Conservation (phyloP, 495 filamentous ascomycete genomes). For the Baudoinia panamericana region DNA sequence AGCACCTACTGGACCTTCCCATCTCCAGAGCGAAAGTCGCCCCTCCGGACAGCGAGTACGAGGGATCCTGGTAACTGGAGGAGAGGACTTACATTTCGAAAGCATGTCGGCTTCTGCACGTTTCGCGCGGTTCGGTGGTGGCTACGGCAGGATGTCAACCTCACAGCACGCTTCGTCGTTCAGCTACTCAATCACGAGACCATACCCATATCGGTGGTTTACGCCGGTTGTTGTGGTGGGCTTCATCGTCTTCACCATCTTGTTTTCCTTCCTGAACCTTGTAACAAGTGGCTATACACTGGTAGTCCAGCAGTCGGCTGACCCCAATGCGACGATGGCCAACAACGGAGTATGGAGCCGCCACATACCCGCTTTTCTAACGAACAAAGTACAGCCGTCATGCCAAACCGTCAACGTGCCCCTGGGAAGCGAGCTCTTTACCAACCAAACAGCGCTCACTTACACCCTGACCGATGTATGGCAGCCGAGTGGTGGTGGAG, state of each 20-base stretch:
- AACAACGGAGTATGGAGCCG: constrained; percentile 17
- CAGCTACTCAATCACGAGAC: constrained; percentile 21
- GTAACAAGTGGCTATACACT: constrained; percentile 19
- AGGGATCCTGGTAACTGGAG: too few species aligned
- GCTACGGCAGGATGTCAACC: too few species aligned
- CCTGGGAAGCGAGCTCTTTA: constrained; percentile 23
- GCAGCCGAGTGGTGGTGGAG: constrained; percentile 11
- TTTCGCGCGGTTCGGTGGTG: too few species aligned
- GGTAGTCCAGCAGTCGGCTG: constrained; percentile 10
- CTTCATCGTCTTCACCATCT: constrained; percentile 17
- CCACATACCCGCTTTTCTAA: constrained; percentile 25
- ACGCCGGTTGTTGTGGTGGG: constrained; percentile 24
- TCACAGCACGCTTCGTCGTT: constrained; percentile 21
- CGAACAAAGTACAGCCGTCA: constrained; percentile 18
- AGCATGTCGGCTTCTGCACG: too few species aligned
- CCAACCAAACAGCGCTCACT: constrained; percentile 24
- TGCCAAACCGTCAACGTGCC: constrained; percentile 23
- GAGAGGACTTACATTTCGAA: too few species aligned
- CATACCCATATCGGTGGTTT: constrained; percentile 26
- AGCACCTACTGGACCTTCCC: too few species aligned
- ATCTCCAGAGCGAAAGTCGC: too few species aligned
- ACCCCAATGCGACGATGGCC: constrained; percentile 23
- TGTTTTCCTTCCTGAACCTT: constrained; percentile 25
- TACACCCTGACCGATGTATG: constrained; percentile 24
- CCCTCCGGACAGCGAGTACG: too few species aligned